phyloP scores from a whole-genome alignment of 2,329 filamentous ascomycete species.

The Tolypocladium ophioglossoides region DNA sequence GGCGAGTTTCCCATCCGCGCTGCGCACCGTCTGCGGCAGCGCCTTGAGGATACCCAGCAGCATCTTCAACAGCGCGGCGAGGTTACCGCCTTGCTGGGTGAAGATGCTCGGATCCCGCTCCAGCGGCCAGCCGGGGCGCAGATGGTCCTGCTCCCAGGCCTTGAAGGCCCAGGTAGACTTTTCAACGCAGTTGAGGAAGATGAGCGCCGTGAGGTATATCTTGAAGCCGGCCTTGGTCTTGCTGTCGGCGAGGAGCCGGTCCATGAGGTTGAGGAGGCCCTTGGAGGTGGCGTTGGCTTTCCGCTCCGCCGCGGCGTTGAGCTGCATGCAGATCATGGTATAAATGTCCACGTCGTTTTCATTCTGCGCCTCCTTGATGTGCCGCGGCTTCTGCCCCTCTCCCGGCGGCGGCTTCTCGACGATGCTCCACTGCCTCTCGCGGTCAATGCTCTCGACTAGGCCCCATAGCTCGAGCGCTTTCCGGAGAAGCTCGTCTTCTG shows the following conservation, averaged over 20 bases:
- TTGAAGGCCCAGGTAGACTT: constrained; percentile 61
- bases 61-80: constrained; percentile 50
- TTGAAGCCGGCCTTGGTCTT: constrained; percentile 49
- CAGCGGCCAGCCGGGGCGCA: constrained; percentile 50
- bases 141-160: constrained; percentile 53
- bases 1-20: constrained; percentile 36
- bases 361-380: constrained; percentile 36
- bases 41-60: constrained; percentile 49
- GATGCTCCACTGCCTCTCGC: constrained; percentile 52
- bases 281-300: constrained; percentile 51
- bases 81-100: constrained; percentile 46
- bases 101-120: constrained; percentile 45
- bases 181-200: constrained; percentile 55
- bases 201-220: constrained; percentile 50
- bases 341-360: constrained; percentile 46
- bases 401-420: constrained; percentile 33
- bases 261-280: constrained; percentile 47
- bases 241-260: constrained; percentile 50
- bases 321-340: constrained; percentile 51
- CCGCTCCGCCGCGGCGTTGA: constrained; percentile 53
- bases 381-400: constrained; percentile 28
- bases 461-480: constrained; percentile 55
- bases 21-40: constrained; percentile 40
- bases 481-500: constrained; percentile 43
- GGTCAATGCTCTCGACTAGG: constrained; percentile 53